Percentiles rank a stretch among this genome's conserved stretches.
Evolutionary conservation across 164 flowering plant species (phyloP).

Genomic region (Annona cherimola): DNA sequence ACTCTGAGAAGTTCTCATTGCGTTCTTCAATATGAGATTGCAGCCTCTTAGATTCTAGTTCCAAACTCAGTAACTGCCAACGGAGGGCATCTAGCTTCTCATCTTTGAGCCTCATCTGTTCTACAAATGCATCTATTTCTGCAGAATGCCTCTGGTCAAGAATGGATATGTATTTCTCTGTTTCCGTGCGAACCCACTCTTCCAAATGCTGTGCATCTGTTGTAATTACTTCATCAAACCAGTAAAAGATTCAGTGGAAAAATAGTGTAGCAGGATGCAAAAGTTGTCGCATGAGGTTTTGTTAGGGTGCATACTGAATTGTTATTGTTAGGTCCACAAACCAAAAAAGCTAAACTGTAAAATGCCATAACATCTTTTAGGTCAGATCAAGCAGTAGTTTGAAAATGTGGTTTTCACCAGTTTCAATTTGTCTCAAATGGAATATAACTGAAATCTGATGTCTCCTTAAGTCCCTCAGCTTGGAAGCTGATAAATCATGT

Average conservation of each 20-base stretch:
- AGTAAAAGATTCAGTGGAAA: neutral
- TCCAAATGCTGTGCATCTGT: slow-evolving; percentile 45
- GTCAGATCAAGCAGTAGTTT: neutral
- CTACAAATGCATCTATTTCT: slow-evolving; percentile 76
- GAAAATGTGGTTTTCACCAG: neutral
- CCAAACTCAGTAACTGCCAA: slow-evolving; percentile 72
- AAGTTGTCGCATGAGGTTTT: neutral
- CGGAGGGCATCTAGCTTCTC: slow-evolving; percentile 71
- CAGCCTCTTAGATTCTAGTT: slow-evolving; percentile 67
- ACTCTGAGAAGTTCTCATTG: slow-evolving; percentile 40
- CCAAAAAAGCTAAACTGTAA: neutral
- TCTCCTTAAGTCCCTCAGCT: neutral
- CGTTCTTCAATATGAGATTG: slow-evolving; percentile 59
- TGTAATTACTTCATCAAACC: slow-evolving; percentile 22
- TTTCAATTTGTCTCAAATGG: neutral
- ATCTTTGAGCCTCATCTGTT: slow-evolving; percentile 75
- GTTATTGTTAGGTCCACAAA: neutral
- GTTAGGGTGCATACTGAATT: neutral
- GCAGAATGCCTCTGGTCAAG: slow-evolving; percentile 58
- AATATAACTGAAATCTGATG: neutral
- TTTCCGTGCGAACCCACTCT: slow-evolving; percentile 47
- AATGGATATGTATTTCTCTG: slow-evolving; percentile 41
- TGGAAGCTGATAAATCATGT: neutral
- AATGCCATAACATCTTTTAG: neutral
- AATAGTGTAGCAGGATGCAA: neutral